Percentiles rank a stretch among this genome's conserved stretches.
Evolutionary conservation across 1,284 basidiomycete genomes (phyloP).

Genomic region (Leucoagaricus sp.): DNA sequence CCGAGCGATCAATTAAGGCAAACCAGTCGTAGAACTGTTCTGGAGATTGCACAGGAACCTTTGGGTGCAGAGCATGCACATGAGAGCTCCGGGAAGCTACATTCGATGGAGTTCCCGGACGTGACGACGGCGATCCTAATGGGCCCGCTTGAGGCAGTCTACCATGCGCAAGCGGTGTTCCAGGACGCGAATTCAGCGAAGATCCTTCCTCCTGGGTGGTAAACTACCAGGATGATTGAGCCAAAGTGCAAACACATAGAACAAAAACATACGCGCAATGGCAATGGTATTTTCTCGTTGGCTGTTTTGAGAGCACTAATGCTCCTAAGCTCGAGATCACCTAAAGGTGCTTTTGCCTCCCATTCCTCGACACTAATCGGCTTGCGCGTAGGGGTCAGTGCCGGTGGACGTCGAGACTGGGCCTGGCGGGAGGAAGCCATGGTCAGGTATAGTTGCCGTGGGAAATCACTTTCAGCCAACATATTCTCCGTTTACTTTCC

Average conservation of each 20-base stretch:
- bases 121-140: constrained; percentile 22
- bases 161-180: constrained; percentile 23
- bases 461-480: not conserved
- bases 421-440: constrained; percentile 7
- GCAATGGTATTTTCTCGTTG: constrained; percentile 62
- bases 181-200: constrained; percentile 21
- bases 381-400: constrained; percentile 4
- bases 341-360: constrained; percentile 80
- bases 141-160: constrained; percentile 23
- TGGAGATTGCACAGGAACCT: constrained; percentile 77
- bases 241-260: not conserved
- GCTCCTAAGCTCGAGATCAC: constrained; percentile 69
- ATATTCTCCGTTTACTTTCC: not conserved
- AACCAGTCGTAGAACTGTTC: constrained; percentile 98
- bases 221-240: constrained; percentile 22
- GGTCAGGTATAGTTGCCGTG: not conserved
- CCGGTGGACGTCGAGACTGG: constrained; percentile 8
- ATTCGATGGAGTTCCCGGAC: constrained; percentile 28
- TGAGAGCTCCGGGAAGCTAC: constrained; percentile 32
- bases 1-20: constrained; percentile 80
- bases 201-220: constrained; percentile 23
- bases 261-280: constrained; percentile 61
- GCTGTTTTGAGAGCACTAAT: constrained; percentile 65
- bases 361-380: constrained; percentile 79
- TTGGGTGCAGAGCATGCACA: constrained; percentile 63